Conservation (phyloP, 192 early-diverging fungal genomes). For the Coemansia sp. region DNA sequence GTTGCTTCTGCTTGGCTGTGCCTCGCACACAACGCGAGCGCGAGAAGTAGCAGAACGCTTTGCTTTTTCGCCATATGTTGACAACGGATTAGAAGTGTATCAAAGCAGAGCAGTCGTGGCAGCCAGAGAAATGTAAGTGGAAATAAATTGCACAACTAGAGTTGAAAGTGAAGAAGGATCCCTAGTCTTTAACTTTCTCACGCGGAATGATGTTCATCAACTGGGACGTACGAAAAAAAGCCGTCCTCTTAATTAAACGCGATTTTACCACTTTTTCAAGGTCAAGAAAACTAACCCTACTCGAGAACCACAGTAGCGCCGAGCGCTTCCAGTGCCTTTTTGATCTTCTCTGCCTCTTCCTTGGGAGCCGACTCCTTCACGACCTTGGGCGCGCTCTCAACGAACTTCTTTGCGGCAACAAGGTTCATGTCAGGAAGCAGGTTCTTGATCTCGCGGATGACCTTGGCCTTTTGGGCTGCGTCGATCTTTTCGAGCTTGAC, state of each 20-base stretch:
- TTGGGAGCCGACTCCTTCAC: slow-evolving; percentile 85
- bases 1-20: slow-evolving; percentile 8
- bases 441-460: slow-evolving; percentile 97
- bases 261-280: not conserved
- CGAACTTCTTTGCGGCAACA: slow-evolving; percentile 99
- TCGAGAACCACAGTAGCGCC: slow-evolving; percentile 95
- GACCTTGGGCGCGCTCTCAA: slow-evolving; percentile 95
- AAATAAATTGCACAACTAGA: not conserved
- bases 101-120: not conserved
- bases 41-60: slow-evolving; percentile 21
- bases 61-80: slow-evolving; percentile 24
- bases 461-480: slow-evolving; percentile 92
- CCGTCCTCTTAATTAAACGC: too few relatives aligned
- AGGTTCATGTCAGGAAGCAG: slow-evolving; percentile 90
- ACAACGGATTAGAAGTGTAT: not conserved
- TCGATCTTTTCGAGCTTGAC: slow-evolving; percentile 97
- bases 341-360: slow-evolving; percentile 97
- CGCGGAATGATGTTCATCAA: too few relatives aligned
- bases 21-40: slow-evolving; percentile 27
- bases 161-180: too few relatives aligned
- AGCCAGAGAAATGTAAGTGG: not conserved
- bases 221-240: too few relatives aligned
- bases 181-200: too few relatives aligned
- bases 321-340: slow-evolving; percentile 88
- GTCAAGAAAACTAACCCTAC: slow-evolving; percentile 49